Evolutionary conservation across 805 yeast genomes (phyloP).

Genomic region (Jamesozyma rosinii): DNA sequence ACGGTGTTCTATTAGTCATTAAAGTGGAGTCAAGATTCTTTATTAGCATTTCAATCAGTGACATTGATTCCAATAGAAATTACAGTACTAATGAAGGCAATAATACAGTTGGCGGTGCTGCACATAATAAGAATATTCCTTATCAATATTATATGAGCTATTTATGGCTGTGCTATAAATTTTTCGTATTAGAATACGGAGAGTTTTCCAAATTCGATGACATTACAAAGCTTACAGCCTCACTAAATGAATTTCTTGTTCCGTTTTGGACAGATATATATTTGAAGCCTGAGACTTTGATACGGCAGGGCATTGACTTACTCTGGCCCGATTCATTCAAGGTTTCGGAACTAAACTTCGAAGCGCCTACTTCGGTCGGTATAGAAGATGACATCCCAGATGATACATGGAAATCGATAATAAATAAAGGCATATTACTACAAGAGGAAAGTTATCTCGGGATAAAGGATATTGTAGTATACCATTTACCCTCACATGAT

Average conservation of each 20-base stretch:
- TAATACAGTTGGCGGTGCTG: neutral
- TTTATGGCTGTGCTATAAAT: slow-evolving; percentile 23
- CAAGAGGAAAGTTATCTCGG: slow-evolving; percentile 25
- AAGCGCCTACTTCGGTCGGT: neutral
- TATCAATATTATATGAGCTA: slow-evolving; percentile 18
- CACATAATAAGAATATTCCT: slow-evolving; percentile 17
- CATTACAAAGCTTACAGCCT: slow-evolving; percentile 18
- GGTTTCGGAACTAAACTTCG: slow-evolving; percentile 17
- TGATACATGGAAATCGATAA: slow-evolving; percentile 22
- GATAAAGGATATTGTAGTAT: slow-evolving; percentile 24
- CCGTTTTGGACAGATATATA: slow-evolving; percentile 27
- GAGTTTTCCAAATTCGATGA: slow-evolving; percentile 20
- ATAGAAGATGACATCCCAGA: neutral
- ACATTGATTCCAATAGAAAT: neutral
- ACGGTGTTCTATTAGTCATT: slow-evolving; percentile 21
- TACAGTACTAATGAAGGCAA: slow-evolving; percentile 9
- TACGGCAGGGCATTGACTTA: slow-evolving; percentile 18
- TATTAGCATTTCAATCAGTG: slow-evolving; percentile 15
- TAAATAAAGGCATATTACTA: slow-evolving; percentile 21
- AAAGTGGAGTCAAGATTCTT: slow-evolving; percentile 26
- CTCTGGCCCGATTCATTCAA: slow-evolving; percentile 20
- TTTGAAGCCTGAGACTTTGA: slow-evolving; percentile 17
- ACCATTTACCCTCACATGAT: slow-evolving; percentile 20
- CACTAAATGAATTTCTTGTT: slow-evolving; percentile 25
- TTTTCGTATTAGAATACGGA: slow-evolving; percentile 21